Percentiles rank a stretch among this genome's conserved stretches.
phyloP scores from a whole-genome alignment of 805 yeast genomes.

The Metschnikowia borealis region DNA sequence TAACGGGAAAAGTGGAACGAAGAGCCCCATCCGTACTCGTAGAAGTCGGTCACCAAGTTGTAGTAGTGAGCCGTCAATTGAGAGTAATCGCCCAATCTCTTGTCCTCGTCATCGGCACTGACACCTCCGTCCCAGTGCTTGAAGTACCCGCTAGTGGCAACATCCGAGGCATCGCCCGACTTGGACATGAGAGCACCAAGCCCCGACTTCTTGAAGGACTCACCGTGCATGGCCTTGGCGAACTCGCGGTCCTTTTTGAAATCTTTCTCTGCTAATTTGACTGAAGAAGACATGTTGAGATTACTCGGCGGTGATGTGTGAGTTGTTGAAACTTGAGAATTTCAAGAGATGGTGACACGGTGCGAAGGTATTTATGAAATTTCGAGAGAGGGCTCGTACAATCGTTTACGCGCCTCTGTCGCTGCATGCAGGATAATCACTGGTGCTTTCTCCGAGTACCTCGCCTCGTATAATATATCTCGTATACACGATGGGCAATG shows the following conservation, averaged over 20 bases:
- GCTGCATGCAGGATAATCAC: neutral
- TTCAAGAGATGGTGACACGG: neutral
- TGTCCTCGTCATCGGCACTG: conserved; percentile 62
- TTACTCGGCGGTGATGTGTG: conserved; percentile 1
- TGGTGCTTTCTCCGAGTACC: neutral
- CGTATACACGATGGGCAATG: neutral
- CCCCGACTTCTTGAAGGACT: conserved; percentile 64
- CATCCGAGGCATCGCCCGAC: conserved; percentile 63
- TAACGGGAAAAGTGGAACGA: conserved; percentile 96
- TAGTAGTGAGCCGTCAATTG: conserved; percentile 91
- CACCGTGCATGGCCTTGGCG: conserved; percentile 85
- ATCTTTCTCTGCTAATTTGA: conserved; percentile 45
- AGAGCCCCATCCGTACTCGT: conserved; percentile 99
- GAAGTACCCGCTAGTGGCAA: conserved; percentile 86
- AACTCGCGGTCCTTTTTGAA: conserved; percentile 63
- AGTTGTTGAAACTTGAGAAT: conserved; percentile 17
- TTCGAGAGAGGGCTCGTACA: conserved; percentile 12
- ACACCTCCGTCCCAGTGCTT: conserved; percentile 97
- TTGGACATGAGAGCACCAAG: conserved; percentile 73
- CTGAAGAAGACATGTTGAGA: conserved; percentile 15
- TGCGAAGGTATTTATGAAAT: conserved; percentile 4
- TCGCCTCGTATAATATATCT: neutral
- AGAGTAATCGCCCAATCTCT: conserved; percentile 81
- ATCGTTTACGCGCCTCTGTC: conserved; percentile 14
- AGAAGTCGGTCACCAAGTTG: conserved; percentile 95